phyloP scores from a whole-genome alignment of 2,329 filamentous ascomycete species.

The Eutypa lata region DNA sequence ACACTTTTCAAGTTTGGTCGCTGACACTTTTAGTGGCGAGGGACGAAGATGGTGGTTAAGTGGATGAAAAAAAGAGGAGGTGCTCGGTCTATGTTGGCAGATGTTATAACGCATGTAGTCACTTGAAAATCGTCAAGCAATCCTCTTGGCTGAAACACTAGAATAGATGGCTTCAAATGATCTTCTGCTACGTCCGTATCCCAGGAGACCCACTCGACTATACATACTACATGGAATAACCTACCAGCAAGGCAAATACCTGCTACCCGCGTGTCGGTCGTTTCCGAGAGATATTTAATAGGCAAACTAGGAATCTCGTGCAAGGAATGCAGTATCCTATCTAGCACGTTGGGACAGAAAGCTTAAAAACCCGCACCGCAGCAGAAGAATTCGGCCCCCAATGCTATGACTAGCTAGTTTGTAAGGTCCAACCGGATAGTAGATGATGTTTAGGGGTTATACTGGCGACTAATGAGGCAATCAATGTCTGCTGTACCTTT shows the following conservation, averaged over 20 bases:
- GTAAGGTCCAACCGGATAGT: neutral
- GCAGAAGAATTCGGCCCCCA: neutral
- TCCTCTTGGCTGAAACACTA: slow-evolving; percentile 19
- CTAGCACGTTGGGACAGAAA: slow-evolving; percentile 5
- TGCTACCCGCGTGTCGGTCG: slow-evolving; percentile 22
- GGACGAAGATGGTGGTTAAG: neutral
- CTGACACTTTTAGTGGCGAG: neutral
- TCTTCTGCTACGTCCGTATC: slow-evolving; percentile 28
- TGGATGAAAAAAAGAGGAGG: slow-evolving; percentile 3
- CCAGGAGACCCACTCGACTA: slow-evolving; percentile 19
- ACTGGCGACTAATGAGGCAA: neutral
- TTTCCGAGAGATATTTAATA: slow-evolving; percentile 20
- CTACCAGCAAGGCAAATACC: slow-evolving; percentile 20
- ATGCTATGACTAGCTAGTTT: neutral
- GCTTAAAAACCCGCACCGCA: neutral
- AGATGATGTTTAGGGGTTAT: neutral
- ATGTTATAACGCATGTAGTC: slow-evolving; percentile 19
- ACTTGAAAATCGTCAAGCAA: slow-evolving; percentile 6
- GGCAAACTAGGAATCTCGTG: slow-evolving; percentile 4
- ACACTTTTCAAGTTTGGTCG: neutral
- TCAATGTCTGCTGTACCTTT: neutral
- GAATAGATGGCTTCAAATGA: slow-evolving; percentile 25
- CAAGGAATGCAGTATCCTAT: slow-evolving; percentile 5
- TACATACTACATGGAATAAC: slow-evolving; percentile 11
- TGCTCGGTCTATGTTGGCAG: slow-evolving; percentile 13